phyloP scores from a whole-genome alignment of 140 eudicot species.

The Bidens hawaiensis region DNA sequence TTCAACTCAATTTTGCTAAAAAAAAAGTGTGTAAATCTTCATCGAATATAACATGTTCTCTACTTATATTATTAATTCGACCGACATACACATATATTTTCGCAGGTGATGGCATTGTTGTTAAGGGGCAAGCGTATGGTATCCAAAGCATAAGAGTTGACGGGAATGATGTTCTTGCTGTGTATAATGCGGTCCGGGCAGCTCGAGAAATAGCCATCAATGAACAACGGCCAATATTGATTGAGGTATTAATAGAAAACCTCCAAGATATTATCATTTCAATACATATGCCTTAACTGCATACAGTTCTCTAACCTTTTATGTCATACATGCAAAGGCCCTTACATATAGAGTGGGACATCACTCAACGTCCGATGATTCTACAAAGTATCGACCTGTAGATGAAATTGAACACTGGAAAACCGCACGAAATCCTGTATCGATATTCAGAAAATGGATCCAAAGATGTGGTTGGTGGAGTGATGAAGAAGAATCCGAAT shows the following conservation, averaged over 20 bases:
- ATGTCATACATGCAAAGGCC: slow-evolving; percentile 52
- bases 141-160: slow-evolving; percentile 64
- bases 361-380: slow-evolving; percentile 87
- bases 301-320: too few species aligned
- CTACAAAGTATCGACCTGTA: slow-evolving; percentile 65
- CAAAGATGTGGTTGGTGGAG: slow-evolving; percentile 68
- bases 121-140: slow-evolving; percentile 62
- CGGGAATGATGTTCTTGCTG: slow-evolving; percentile 76
- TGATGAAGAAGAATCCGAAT: slow-evolving; percentile 41
- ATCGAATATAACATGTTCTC: too few species aligned
- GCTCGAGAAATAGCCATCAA: slow-evolving; percentile 60
- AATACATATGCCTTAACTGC: too few species aligned
- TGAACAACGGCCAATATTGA: slow-evolving; percentile 53
- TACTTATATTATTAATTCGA: too few species aligned
- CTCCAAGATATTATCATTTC: too few species aligned
- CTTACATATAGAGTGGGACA: slow-evolving; percentile 76
- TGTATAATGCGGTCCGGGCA: slow-evolving; percentile 42
- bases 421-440: slow-evolving; percentile 49
- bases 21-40: too few species aligned
- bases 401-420: slow-evolving; percentile 82
- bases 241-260: slow-evolving; percentile 60
- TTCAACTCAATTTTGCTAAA: too few species aligned
- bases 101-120: slow-evolving; percentile 76
- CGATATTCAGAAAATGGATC: slow-evolving; percentile 67
- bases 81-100: too few species aligned